These are phyloP conservation scores for Leavenworthia alabamica DNA, from an alignment of 345 rosid species.

Conservation along the genomic window DNA sequence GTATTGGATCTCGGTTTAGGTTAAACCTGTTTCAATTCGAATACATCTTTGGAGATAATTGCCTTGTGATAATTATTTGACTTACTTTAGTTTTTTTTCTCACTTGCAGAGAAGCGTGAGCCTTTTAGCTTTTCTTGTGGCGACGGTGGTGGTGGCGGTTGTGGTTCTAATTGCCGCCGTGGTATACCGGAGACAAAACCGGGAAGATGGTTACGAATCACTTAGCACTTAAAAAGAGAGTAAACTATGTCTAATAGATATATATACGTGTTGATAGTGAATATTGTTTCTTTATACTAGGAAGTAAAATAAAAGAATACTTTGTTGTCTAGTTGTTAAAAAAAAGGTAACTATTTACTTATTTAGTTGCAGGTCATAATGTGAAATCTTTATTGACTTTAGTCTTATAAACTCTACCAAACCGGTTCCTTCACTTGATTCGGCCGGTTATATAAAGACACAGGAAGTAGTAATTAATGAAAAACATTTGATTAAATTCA, in stretches of 20 bases:
- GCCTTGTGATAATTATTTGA: not conserved
- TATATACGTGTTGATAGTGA: not conserved
- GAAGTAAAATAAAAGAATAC: not conserved
- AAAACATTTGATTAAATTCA: no score
- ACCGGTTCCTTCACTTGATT: no score
- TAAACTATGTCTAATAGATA: not conserved
- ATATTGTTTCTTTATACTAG: not conserved
- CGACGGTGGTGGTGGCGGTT: conserved; percentile 27
- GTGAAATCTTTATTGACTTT: no score
- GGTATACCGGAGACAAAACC: conserved; percentile 25
- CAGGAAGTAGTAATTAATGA: no score
- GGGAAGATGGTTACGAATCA: conserved; percentile 41
- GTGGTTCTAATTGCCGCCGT: conserved; percentile 25
- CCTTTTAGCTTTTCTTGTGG: not conserved
- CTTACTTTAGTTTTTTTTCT: not conserved
- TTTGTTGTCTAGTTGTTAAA: no score
- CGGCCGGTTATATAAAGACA: no score
- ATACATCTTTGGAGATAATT: not conserved
- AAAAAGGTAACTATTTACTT: no score
- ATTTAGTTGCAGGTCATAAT: no score
- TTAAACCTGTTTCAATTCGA: not conserved
- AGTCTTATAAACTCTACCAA: no score
- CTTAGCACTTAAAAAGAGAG: conserved; percentile 26
- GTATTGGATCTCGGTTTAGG: not conserved
- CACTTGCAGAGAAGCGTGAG: conserved; percentile 21